Evolutionary conservation across 371 early-diverging fungal species (phyloP).

Genomic region (Mucor velutinosus): DNA sequence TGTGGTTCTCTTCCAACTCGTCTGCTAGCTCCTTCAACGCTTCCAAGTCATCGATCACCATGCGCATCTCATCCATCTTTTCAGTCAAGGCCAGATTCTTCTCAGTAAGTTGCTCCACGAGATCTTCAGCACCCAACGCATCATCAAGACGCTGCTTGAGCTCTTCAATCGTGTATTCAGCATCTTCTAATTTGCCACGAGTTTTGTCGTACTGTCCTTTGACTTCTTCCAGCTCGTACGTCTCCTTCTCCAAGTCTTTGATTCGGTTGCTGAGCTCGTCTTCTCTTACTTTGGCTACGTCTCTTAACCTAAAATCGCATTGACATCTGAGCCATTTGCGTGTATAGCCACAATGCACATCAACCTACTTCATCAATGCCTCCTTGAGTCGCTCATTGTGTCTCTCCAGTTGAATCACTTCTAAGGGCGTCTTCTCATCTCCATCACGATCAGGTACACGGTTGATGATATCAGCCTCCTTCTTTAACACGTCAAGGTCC

Average conservation of each 20-base stretch:
- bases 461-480: slow-evolving; percentile 59
- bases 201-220: slow-evolving; percentile 59
- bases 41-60: slow-evolving; percentile 85
- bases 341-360: background rate
- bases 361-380: slow-evolving; percentile 70
- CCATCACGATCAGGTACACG: slow-evolving; percentile 33
- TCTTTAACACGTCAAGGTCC: slow-evolving; percentile 69
- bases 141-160: slow-evolving; percentile 85
- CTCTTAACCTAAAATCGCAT: slow-evolving; percentile 65
- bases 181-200: slow-evolving; percentile 60
- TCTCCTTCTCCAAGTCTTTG: slow-evolving; percentile 72
- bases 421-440: slow-evolving; percentile 55
- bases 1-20: slow-evolving; percentile 88
- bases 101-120: slow-evolving; percentile 79
- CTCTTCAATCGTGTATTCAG: slow-evolving; percentile 80
- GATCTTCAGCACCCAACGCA: slow-evolving; percentile 76
- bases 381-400: slow-evolving; percentile 90
- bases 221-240: slow-evolving; percentile 56
- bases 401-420: slow-evolving; percentile 68
- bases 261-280: slow-evolving; percentile 64
- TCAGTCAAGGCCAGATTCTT: slow-evolving; percentile 78
- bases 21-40: slow-evolving; percentile 89
- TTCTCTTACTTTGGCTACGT: slow-evolving; percentile 76
- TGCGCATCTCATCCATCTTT: slow-evolving; percentile 77
- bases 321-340: too few relatives aligned